Base-by-base conservation (phyloP, 176 grass and related monocot species). In the Elaeis guineensis region DNA sequence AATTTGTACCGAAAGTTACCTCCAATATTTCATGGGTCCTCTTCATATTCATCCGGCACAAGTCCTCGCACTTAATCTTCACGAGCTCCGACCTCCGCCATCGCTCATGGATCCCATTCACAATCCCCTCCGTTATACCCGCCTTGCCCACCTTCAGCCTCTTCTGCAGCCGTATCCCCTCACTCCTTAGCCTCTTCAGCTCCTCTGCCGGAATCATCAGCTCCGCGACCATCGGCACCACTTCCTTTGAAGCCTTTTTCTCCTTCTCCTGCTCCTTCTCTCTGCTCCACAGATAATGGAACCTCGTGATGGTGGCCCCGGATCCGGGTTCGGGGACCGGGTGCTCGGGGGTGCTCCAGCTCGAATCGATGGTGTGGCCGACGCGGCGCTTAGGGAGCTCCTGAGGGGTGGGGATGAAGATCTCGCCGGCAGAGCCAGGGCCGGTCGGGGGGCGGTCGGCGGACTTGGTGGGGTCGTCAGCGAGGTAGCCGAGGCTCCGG, bases 41-140 rank as follows among this genome's bases (percentile, higher is more conserved):
- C 78, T 67, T 82, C 92, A 97, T 97, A 67, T 97, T 97, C 74
- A 91, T 82, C 35, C 83, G 71, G 63, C 75, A 97, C 61, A 91
- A 62, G 61, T 91, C 87, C 14, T 88, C 84, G 58, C 81, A 97
- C 75, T 76, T 84, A 52, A 97, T 26, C 69, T 97, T 97, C 0
- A 91, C 87, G 48, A 97, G 72, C 52, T 97, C 92, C 0, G 30
- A 69, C 25, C 77, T 83, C 62, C 81, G 70, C 92, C 92, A 97
- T 5, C 92, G 69, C 55, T 97, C 87, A 44, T 97, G 92, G 68
- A 97, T 91, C 55, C 81, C 92, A 19, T 88, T 97, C 58, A 91
- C 81, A 17, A 88, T 85, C 25, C 92, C 83, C 62, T 97, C 92
- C 8, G 83, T 97, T 44, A 97, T 73, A 1, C 92, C 83, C 0